Conservation (phyloP, 2,329 filamentous ascomycete species). For the Blumeria graminis region DNA sequence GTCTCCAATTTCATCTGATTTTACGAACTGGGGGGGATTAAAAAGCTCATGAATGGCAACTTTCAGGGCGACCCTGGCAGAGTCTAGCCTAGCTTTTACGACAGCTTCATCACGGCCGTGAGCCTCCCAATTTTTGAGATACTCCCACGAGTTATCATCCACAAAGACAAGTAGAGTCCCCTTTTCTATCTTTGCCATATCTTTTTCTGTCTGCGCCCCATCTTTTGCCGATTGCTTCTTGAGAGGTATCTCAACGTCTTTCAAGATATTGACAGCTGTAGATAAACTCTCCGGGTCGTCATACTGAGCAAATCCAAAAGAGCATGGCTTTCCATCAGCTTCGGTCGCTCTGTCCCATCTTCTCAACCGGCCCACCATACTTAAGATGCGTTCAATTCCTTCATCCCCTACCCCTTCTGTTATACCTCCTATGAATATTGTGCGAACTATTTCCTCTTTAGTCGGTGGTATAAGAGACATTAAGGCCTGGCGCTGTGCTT, state of each 20-base stretch:
- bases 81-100: constrained; percentile 42
- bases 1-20: constrained; percentile 33
- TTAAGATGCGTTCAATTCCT: constrained; percentile 53
- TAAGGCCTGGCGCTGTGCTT: constrained; percentile 38
- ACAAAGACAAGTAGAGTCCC: constrained; percentile 48
- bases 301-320: constrained; percentile 89
- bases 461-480: constrained; percentile 60
- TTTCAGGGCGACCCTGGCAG: constrained; percentile 42
- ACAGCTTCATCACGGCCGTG: constrained; percentile 35
- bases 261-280: constrained; percentile 63
- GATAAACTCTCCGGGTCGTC: constrained; percentile 75
- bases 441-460: constrained; percentile 73
- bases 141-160: constrained; percentile 61
- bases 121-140: constrained; percentile 60
- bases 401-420: constrained; percentile 58
- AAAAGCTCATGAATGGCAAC: constrained; percentile 47
- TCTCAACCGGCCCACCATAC: constrained; percentile 52
- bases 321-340: constrained; percentile 51
- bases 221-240: constrained; percentile 40
- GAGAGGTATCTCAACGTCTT: constrained; percentile 57
- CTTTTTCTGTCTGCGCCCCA: constrained; percentile 19
- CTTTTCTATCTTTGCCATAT: constrained; percentile 29
- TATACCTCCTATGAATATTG: constrained; percentile 73
- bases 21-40: constrained; percentile 31
- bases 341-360: constrained; percentile 68